These are phyloP conservation scores for Kuraishia capsulata DNA, from an alignment of 805 yeast species.

Conservation along the genomic window DNA sequence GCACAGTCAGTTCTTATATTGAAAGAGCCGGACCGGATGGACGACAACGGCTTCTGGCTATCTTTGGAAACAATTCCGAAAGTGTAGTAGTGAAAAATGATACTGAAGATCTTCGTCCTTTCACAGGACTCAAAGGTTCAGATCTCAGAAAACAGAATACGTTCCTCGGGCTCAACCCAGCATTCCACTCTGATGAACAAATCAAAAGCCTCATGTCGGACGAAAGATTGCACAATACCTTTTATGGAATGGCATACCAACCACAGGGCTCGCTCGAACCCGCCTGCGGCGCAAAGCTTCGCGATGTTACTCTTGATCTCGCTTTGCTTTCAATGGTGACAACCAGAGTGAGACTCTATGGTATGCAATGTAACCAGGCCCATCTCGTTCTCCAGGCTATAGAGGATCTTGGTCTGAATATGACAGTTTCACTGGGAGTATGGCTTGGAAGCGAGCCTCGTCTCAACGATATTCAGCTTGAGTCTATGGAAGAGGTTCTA, in stretches of 20 bases:
- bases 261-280: slow-evolving; percentile 46
- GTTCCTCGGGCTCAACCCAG: slow-evolving; percentile 22
- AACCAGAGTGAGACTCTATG: slow-evolving; percentile 45
- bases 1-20: neutral
- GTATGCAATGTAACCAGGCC: slow-evolving; percentile 54
- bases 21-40: neutral
- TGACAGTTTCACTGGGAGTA: slow-evolving; percentile 53
- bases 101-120: no score
- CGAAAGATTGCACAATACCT: slow-evolving; percentile 22
- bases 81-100: neutral
- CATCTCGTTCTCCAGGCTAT: slow-evolving; percentile 45
- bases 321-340: slow-evolving; percentile 52
- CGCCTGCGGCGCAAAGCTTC: slow-evolving; percentile 36
- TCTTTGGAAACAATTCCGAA: no score
- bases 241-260: slow-evolving; percentile 54
- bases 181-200: slow-evolving; percentile 24
- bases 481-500: slow-evolving; percentile 32
- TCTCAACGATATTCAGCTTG: slow-evolving; percentile 36
- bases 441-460: slow-evolving; percentile 44
- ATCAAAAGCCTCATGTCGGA: slow-evolving; percentile 27
- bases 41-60: no score
- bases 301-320: slow-evolving; percentile 47
- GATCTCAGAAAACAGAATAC: slow-evolving; percentile 7
- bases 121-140: neutral
- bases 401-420: slow-evolving; percentile 34